phyloP scores from a whole-genome alignment of 306 rosid species.

The Lagenaria siceraria region DNA sequence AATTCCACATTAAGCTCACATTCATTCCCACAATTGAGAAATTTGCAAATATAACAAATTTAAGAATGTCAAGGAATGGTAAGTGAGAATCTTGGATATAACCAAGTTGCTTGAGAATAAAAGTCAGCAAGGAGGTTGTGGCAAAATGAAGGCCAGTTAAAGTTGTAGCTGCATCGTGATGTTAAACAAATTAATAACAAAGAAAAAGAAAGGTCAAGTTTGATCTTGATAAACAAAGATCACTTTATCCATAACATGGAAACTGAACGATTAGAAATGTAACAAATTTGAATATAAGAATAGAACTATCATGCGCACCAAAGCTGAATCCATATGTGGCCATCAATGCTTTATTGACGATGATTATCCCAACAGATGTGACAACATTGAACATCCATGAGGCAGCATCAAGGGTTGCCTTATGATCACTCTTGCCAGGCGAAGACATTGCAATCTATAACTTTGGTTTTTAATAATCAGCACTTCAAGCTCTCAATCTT shows the following conservation, averaged over 20 bases:
- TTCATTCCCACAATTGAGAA: slow-evolving; percentile 92
- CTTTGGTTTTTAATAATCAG: not conserved
- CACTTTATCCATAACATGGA: not conserved
- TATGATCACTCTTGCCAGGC: slow-evolving; percentile 53
- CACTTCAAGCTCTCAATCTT: slow-evolving; percentile 19
- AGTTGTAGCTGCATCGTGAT: slow-evolving; percentile 64
- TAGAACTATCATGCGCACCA: slow-evolving; percentile 27
- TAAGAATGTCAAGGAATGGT: slow-evolving; percentile 56
- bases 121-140: slow-evolving; percentile 66
- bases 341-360: slow-evolving; percentile 88
- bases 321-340: slow-evolving; percentile 75
- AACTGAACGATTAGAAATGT: not conserved
- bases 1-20: slow-evolving; percentile 91
- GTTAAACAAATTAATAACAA: not conserved
- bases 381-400: slow-evolving; percentile 91
- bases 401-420: slow-evolving; percentile 64
- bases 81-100: slow-evolving; percentile 69
- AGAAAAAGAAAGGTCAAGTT: not conserved
- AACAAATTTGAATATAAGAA: not conserved
- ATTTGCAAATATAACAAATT: slow-evolving; percentile 80
- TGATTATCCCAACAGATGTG: slow-evolving; percentile 78
- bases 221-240: not conserved
- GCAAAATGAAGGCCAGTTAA: slow-evolving; percentile 78
- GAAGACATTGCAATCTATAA: slow-evolving; percentile 32
- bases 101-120: slow-evolving; percentile 50